A percentile compares a stretch with the other conserved stretches of the same genome.
Evolutionary conservation across 2,329 filamentous ascomycete species (phyloP).

Genomic region (Hypomyces rosellus): DNA sequence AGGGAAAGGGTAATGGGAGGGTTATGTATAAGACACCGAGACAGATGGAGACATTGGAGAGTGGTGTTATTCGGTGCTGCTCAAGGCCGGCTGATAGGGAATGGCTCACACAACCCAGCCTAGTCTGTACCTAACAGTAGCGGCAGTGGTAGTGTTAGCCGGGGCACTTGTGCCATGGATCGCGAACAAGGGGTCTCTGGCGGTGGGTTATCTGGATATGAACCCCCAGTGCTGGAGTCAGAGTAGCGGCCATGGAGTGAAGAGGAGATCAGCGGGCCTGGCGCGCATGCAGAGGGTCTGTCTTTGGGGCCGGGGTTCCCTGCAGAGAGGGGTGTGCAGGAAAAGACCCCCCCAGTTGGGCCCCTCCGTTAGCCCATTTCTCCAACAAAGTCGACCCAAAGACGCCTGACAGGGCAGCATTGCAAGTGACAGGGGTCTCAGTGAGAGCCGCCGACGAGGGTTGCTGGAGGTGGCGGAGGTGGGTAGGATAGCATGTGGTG

Average conservation of each 20-base stretch:
- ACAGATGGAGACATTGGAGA: slow-evolving; percentile 3
- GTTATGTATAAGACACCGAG: slow-evolving; percentile 17
- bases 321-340: slow-evolving; percentile 6
- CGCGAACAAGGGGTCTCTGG: slow-evolving; percentile 10
- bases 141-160: slow-evolving; percentile 10
- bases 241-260: slow-evolving; percentile 7
- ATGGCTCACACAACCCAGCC: slow-evolving; percentile 8
- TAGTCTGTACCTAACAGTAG: slow-evolving; percentile 9
- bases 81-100: slow-evolving; percentile 11
- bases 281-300: slow-evolving; percentile 12
- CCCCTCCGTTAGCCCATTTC: neutral
- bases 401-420: slow-evolving; percentile 8
- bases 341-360: slow-evolving; percentile 1
- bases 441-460: slow-evolving; percentile 11
- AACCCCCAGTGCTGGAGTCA: slow-evolving; percentile 9
- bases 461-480: neutral
- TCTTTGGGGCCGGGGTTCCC: slow-evolving; percentile 5
- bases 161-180: slow-evolving; percentile 12
- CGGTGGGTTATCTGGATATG: slow-evolving; percentile 12
- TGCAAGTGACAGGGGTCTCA: slow-evolving; percentile 4
- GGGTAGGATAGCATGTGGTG: slow-evolving; percentile 9
- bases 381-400: neutral
- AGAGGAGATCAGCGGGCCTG: slow-evolving; percentile 13
- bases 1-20: slow-evolving; percentile 14
- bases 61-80: slow-evolving; percentile 9